Evolutionary conservation across 768 basidiomycete species (phyloP), one percentile per base, ranked within the genome.

Genomic region (Naematelia encephala): DNA sequence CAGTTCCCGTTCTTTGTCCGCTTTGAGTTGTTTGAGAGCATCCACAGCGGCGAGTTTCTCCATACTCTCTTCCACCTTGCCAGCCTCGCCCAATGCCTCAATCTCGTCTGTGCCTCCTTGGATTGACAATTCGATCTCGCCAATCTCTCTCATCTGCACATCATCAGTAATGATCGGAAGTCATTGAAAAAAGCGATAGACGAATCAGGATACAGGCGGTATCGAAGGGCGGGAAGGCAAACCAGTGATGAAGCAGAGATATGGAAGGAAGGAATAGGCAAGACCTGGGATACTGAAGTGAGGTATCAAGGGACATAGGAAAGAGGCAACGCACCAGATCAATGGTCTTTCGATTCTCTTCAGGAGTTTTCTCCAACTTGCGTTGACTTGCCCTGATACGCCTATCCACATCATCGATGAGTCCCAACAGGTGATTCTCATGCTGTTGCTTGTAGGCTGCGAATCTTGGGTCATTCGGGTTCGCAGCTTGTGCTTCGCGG

Each of bases 111-210:
- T 99, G 56, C 92, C 93, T 68, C 92, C 92, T 80, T 98, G 93
- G 76, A 98, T 97, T 56, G 96, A 93, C 66, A 97, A 80, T 81
- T 98, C 94, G 76, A 99, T 97, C 81, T 99, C 96, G 57, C 91
- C 96, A 79, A 99, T 97, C 83, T 99, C 96, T 64, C 91, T 83
- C 96, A 99, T 99, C 89, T 90, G 67, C n/a, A n/a, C n/a, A n/a
- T n/a, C n/a, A n/a, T n/a, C n/a, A n/a, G n/a, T n/a, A n/a, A n/a
- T n/a, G n/a, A n/a, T n/a, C n/a, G n/a, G n/a, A n/a, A n/a, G n/a
- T n/a, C n/a, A n/a, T n/a, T n/a, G n/a, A n/a, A n/a, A n/a, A n/a
- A 34, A 26, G 5, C 12, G 11, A 8, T 43, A 42, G 30, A 26
- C 22, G 14, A 14, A 55, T 48, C 39, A 29, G 29, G 45, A 39